A percentile compares a stretch with the other conserved stretches of the same genome.
phyloP scores from a whole-genome alignment of 2,329 filamentous ascomycete genomes.

The Whalleya microplaca region DNA sequence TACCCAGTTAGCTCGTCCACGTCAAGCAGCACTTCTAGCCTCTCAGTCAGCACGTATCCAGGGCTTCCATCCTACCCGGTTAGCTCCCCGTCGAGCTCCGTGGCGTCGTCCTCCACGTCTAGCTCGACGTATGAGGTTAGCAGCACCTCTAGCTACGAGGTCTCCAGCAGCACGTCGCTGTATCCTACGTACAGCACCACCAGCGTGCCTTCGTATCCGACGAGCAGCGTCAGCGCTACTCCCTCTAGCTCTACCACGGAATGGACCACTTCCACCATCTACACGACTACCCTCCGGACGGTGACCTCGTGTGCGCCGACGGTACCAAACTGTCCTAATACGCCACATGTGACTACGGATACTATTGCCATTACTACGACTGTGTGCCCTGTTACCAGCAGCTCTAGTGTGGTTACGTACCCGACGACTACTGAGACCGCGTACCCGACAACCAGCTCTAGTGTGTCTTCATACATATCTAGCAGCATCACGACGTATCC shows the following conservation, averaged over 20 bases:
- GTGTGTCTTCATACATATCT: not conserved
- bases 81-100: no score
- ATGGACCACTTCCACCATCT: slow-evolving; percentile 19
- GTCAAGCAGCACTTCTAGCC: no score
- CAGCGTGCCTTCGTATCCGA: no score
- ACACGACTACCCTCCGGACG: slow-evolving; percentile 19
- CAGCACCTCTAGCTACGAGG: no score
- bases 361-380: slow-evolving; percentile 12
- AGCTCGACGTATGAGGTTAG: slow-evolving; percentile 1
- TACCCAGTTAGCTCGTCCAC: no score
- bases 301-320: slow-evolving; percentile 21
- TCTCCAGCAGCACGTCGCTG: no score
- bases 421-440: not conserved
- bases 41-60: no score
- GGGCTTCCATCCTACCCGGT: no score
- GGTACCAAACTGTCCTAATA: slow-evolving; percentile 11
- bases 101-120: no score
- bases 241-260: not conserved
- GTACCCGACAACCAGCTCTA: not conserved
- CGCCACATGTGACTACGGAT: slow-evolving; percentile 13
- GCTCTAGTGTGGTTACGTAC: not conserved
- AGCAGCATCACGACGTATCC: not conserved
- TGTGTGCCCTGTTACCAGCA: slow-evolving; percentile 14
- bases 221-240: no score
- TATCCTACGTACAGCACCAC: no score